These are phyloP conservation scores for Castanopsis chinensis DNA, from an alignment of 306 rosid genomes.

Conservation along the genomic window DNA sequence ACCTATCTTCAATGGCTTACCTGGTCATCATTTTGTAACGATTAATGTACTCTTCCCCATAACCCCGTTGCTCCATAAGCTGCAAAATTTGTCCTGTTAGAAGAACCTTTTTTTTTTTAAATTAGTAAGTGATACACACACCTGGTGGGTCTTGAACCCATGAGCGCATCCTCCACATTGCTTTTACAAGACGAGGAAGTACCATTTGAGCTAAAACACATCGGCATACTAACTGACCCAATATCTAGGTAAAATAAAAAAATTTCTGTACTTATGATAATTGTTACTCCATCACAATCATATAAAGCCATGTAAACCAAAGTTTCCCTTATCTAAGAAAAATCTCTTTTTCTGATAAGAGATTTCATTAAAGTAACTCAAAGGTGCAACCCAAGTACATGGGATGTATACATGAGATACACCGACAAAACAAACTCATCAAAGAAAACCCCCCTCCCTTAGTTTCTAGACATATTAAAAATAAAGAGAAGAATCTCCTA, in stretches of 20 bases:
- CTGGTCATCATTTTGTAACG: slow-evolving; percentile 96
- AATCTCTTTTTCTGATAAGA: background rate
- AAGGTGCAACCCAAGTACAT: too few relatives aligned
- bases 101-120: background rate
- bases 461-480: background rate
- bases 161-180: too few relatives aligned
- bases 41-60: slow-evolving; percentile 78
- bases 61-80: slow-evolving; percentile 94
- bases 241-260: background rate
- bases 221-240: background rate
- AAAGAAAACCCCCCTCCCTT: background rate
- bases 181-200: too few relatives aligned
- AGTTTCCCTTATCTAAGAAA: background rate
- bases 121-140: background rate
- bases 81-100: slow-evolving; percentile 37
- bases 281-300: background rate
- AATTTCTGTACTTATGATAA: background rate
- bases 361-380: too few relatives aligned
- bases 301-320: background rate
- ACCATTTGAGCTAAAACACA: too few relatives aligned
- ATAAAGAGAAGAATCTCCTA: background rate
- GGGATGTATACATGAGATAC: too few relatives aligned
- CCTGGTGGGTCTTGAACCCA: too few relatives aligned
- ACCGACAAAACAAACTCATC: too few relatives aligned
- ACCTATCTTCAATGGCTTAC: slow-evolving; percentile 34